Base-by-base conservation (phyloP, 805 yeast genomes). In the Spathaspora passalidarum region DNA sequence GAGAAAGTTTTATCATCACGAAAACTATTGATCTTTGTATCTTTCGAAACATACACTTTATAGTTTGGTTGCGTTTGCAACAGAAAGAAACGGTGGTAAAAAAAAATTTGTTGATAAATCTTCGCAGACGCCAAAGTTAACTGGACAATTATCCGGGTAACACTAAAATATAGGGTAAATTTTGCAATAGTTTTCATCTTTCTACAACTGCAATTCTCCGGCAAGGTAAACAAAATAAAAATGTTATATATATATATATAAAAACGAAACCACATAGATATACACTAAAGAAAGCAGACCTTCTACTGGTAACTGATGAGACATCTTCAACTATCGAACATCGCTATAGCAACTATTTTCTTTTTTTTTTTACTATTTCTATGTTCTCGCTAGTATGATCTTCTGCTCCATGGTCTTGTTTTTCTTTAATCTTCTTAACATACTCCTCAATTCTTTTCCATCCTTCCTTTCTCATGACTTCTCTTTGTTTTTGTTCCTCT, bases 391-490 rank as follows among this genome's bases (percentile, higher is more conserved):
- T 25, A 25, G 9, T 25, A 25, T 25, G 16, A 29, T 29, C 34
- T 10, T 11, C 34, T 29, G 34, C 23, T 18, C 17, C 38, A 13
- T 16, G 13, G 23, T 17, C 22, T 38, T 49, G 52, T 42, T 52
- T 46, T 39, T 43, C 52, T 49, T 57, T 63, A 23, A 63, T 49
- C 23, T 53, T 51, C 46, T 54, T 55, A 20, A 84, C 91, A 48
- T 77, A 81, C 34, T 72, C 75, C 56, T 87, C 89, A 44, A 87
- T 73, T 54, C 77, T 73, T 52, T 73, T 76, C 95, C 95, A 87
- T 46, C 83, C 86, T 53, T 79, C 81, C 53, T 77, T 78, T 53
- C 88, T 75, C 32, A 82, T 76, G 35, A 72, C 69, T 54, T 81
- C 83, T 45, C 86, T 74, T 54, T 79, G 79, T 53, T 78, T 79